phyloP scores from a whole-genome alignment of 1,284 basidiomycete species.

The Fomitopsis pinicola region DNA sequence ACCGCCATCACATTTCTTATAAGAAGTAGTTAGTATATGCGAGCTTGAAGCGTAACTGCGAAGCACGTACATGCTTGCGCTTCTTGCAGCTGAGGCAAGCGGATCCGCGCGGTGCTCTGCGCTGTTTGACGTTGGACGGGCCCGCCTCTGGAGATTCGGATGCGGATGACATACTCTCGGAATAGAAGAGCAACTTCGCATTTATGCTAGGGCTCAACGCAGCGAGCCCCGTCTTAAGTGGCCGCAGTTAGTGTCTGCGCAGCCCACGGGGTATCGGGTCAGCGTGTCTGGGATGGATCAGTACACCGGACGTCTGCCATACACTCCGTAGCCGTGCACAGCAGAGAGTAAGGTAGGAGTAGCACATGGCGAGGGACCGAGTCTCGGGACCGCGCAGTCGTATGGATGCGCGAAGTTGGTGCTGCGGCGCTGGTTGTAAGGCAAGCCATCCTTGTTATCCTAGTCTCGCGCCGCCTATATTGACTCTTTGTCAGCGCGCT shows the following conservation, averaged over 20 bases:
- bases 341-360: neutral
- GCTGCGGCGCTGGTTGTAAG: neutral
- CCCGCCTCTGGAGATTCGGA: neutral
- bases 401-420: neutral
- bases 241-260: neutral
- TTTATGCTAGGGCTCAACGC: neutral
- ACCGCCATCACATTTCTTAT: slow-evolving; percentile 27
- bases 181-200: neutral
- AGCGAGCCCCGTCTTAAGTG: neutral
- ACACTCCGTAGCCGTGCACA: slow-evolving; percentile 1
- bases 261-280: neutral
- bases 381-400: neutral
- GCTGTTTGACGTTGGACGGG: neutral
- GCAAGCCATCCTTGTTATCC: neutral
- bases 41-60: no score
- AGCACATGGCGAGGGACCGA: neutral
- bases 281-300: neutral
- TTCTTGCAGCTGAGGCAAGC: slow-evolving; percentile 28
- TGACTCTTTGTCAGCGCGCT: no score
- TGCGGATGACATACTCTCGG: neutral
- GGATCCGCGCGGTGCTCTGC: slow-evolving; percentile 26
- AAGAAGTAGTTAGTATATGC: neutral
- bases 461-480: no score
- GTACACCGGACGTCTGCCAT: neutral
- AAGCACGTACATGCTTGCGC: slow-evolving; percentile 18